These are phyloP conservation scores for Acmispon strigosus DNA, from an alignment of 306 rosid species.

Conservation along the genomic window DNA sequence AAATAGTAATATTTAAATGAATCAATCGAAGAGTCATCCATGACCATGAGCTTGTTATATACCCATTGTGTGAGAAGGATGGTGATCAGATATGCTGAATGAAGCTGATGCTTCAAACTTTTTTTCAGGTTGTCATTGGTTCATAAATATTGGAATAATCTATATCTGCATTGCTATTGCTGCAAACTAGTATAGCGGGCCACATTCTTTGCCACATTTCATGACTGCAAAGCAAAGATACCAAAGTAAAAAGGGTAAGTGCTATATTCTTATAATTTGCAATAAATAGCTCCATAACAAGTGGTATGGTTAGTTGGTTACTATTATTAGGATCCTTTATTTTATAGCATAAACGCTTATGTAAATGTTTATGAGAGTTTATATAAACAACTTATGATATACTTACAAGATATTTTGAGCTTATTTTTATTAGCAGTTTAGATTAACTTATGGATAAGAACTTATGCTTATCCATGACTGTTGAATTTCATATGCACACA, in stretches of 20 bases:
- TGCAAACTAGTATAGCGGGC: background rate
- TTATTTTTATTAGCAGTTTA: too few relatives aligned
- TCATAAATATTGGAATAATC: constrained; percentile 19
- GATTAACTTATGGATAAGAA: too few relatives aligned
- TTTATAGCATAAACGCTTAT: too few relatives aligned
- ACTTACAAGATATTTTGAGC: too few relatives aligned
- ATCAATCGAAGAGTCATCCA: background rate
- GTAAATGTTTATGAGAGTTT: too few relatives aligned
- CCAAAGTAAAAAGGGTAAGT: background rate
- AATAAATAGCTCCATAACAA: background rate
- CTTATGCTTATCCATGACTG: too few relatives aligned
- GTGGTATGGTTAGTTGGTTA: background rate
- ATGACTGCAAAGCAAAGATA: constrained; percentile 4
- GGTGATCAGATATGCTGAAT: constrained; percentile 5
- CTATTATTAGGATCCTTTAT: too few relatives aligned
- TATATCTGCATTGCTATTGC: constrained; percentile 18
- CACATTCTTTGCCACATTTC: constrained; percentile 4
- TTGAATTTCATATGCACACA: too few relatives aligned
- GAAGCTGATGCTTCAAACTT: background rate
- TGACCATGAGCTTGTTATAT: background rate
- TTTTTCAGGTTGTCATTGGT: background rate
- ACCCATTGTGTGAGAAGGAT: background rate
- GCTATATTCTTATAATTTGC: constrained; percentile 7
- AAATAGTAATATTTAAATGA: background rate
- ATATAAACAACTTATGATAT: too few relatives aligned